Percentiles rank a stretch among this genome's conserved stretches.
Conservation (phyloP, 495 filamentous ascomycete species). For the Geopyxis carbonaria region DNA sequence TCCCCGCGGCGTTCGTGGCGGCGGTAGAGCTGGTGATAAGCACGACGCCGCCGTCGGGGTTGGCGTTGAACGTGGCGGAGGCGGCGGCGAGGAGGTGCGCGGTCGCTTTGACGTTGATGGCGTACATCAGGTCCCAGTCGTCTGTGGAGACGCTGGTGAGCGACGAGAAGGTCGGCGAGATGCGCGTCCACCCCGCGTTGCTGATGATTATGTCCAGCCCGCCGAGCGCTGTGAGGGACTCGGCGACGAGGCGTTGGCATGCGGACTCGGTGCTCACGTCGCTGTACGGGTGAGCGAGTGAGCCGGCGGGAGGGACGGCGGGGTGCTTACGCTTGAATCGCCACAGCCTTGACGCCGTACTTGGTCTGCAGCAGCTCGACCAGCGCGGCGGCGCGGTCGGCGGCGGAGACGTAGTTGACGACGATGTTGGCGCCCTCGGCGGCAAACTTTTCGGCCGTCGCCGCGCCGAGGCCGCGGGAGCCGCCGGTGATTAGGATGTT, state of each 20-base stretch:
- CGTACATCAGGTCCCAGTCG: slow-evolving; percentile 62
- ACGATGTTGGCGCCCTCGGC: slow-evolving; percentile 48
- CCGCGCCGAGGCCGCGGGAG: slow-evolving; percentile 52
- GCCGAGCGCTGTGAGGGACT: slow-evolving; percentile 28
- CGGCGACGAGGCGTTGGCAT: slow-evolving; percentile 36
- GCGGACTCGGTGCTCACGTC: slow-evolving; percentile 42
- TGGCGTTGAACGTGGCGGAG: slow-evolving; percentile 47
- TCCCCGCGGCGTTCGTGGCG: slow-evolving; percentile 28
- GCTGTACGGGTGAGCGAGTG: background rate
- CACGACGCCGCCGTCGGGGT: slow-evolving; percentile 50
- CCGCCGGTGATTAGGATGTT: slow-evolving; percentile 55
- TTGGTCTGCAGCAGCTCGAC: slow-evolving; percentile 34
- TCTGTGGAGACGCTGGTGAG: slow-evolving; percentile 42
- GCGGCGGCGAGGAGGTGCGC: slow-evolving; percentile 45
- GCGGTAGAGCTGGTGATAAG: slow-evolving; percentile 53
- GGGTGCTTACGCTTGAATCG: slow-evolving; percentile 41
- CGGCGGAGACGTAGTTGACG: slow-evolving; percentile 49
- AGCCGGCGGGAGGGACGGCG: background rate
- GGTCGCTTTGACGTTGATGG: slow-evolving; percentile 51
- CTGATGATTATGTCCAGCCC: slow-evolving; percentile 54
- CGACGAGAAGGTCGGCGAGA: slow-evolving; percentile 33
- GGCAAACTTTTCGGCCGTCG: slow-evolving; percentile 48
- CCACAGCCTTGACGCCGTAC: slow-evolving; percentile 37
- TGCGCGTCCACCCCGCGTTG: slow-evolving; percentile 33
- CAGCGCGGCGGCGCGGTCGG: slow-evolving; percentile 37